A percentile compares a stretch with the other conserved stretches of the same genome.
Evolutionary conservation across 1,139 yeast genomes (phyloP).

Genomic region (Lizanozyma gosingica): DNA sequence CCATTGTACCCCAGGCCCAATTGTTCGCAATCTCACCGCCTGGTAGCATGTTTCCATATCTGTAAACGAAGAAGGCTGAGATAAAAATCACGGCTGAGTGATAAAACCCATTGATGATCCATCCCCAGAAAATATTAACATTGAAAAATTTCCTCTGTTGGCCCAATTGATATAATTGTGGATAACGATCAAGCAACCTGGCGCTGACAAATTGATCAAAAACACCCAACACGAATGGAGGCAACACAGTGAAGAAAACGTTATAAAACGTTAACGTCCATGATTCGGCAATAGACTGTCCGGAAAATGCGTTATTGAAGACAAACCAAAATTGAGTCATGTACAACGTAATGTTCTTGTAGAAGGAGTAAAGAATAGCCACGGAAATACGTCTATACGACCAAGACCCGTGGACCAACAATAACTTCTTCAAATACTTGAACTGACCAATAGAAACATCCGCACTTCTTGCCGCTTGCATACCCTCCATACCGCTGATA

Average conservation of each 20-base stretch:
- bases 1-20: conserved; percentile 93
- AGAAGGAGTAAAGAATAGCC: conserved; percentile 89
- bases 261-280: conserved; percentile 97
- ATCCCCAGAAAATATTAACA: conserved; percentile 91
- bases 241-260: conserved; percentile 89
- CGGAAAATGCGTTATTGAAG: conserved; percentile 85
- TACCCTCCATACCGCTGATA: conserved; percentile 97
- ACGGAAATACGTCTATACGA: conserved; percentile 88
- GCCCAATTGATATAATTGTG: conserved; percentile 86
- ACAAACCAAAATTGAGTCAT: conserved; percentile 99
- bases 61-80: conserved; percentile 61
- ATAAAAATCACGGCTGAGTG: conserved; percentile 84
- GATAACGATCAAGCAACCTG: conserved; percentile 79
- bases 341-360: conserved; percentile 89
- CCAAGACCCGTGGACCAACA: conserved; percentile 97
- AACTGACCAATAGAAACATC: conserved; percentile 97
- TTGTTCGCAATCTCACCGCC: conserved; percentile 76
- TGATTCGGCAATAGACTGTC: conserved; percentile 92
- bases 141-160: conserved; percentile 84
- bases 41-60: conserved; percentile 55
- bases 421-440: conserved; percentile 68
- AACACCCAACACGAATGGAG: conserved; percentile 93
- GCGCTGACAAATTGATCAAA: conserved; percentile 96
- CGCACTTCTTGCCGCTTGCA: conserved; percentile 98
- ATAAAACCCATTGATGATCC: conserved; percentile 92